Conservation (phyloP, 805 yeast genomes). For the Metschnikowia anglica region DNA sequence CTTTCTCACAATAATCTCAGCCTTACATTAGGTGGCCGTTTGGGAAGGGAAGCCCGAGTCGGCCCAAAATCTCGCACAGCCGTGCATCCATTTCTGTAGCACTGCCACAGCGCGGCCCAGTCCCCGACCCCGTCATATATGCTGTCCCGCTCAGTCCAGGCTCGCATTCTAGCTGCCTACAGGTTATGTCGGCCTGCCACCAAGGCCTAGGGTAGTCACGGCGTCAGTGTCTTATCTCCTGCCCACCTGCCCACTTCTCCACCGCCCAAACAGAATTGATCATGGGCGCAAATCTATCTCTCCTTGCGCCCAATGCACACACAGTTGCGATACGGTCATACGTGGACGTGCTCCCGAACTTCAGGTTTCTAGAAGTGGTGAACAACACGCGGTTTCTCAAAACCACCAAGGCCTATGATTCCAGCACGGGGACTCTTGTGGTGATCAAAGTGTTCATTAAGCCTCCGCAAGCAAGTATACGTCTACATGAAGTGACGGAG, state of each 20-base stretch:
- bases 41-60: too few species aligned
- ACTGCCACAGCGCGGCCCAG: too few species aligned
- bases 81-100: background rate
- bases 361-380: constrained; percentile 72
- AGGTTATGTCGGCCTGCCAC: background rate
- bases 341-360: constrained; percentile 70
- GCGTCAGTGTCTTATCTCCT: background rate
- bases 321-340: constrained; percentile 91
- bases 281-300: constrained; percentile 88
- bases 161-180: background rate
- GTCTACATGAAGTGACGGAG: constrained; percentile 28
- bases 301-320: constrained; percentile 86
- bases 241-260: too few species aligned
- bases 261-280: background rate
- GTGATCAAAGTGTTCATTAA: constrained; percentile 78
- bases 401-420: constrained; percentile 76
- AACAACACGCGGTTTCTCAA: constrained; percentile 84
- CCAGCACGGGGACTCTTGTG: constrained; percentile 63
- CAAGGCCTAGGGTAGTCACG: background rate
- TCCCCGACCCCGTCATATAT: background rate
- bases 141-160: background rate
- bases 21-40: too few species aligned
- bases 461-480: constrained; percentile 44
- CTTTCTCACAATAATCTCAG: too few species aligned
- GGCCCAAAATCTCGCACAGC: background rate